phyloP scores from a whole-genome alignment of 768 basidiomycete species.

The Mycena maculata region DNA sequence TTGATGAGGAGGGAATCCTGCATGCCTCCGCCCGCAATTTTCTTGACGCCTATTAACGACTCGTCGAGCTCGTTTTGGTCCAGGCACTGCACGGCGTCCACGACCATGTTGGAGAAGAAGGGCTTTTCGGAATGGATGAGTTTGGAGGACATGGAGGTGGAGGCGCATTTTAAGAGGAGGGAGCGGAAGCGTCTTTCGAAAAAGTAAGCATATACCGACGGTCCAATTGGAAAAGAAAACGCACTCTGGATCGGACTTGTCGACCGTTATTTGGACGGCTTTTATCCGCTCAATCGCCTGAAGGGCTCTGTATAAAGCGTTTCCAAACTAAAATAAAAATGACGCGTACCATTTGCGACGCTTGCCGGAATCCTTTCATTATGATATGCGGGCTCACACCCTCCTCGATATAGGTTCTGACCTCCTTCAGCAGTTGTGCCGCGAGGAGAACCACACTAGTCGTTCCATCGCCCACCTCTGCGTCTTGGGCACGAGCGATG shows the following conservation, averaged over 20 bases:
- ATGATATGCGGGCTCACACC: constrained; percentile 98
- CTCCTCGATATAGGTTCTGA: constrained; percentile 92
- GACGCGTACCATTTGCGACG: constrained; percentile 80
- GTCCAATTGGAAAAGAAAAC: constrained; percentile 43
- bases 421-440: constrained; percentile 93
- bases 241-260: constrained; percentile 91
- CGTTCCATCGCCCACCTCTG: constrained; percentile 98
- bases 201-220: constrained; percentile 28
- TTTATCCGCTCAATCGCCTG: constrained; percentile 90
- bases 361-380: constrained; percentile 94
- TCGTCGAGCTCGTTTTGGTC: constrained; percentile 96
- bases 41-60: constrained; percentile 96
- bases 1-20: constrained; percentile 91
- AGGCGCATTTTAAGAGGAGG: constrained; percentile 94
- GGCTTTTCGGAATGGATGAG: constrained; percentile 99
- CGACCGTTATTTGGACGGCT: constrained; percentile 89
- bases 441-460: constrained; percentile 96
- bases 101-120: constrained; percentile 99
- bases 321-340: constrained; percentile 15
- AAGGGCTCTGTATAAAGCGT: constrained; percentile 12
- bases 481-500: constrained; percentile 97
- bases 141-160: constrained; percentile 99
- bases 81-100: constrained; percentile 92
- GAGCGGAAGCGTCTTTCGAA: constrained; percentile 86
- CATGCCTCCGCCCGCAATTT: constrained; percentile 97